Evolutionary conservation across 2,329 filamentous ascomycete genomes (phyloP), one percentile per base, ranked within the genome.

Genomic region (Orbilia quercus): DNA sequence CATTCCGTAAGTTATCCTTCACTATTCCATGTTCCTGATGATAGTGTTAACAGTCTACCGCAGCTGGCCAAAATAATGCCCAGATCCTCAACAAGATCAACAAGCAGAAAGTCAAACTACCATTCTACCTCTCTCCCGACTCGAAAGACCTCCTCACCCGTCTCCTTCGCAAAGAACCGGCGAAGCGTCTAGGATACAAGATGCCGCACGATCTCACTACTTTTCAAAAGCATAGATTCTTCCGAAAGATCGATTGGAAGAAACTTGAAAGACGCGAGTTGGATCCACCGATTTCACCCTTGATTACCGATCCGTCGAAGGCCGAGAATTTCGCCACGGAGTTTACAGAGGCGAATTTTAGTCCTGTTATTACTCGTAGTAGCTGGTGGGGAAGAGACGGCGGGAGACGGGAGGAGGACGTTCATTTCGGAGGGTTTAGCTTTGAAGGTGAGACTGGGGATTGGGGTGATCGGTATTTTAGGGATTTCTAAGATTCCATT

Each of bases 1-100:
- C 96, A 0, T 99, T 73, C 98, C 82, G 62, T 75, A 65, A 23
- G 69, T 65, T 25, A 22, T 4, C 28, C 40, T 16, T 31, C 18
- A 7, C 18, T 31, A 6, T 36, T 69, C 44, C 20, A 16, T n/a
- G 20, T n/a, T n/a, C 18, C 28, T 51, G 16, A 22, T 38, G 1
- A 14, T 34, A 12, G 48, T 20, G 34, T 57, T 69, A 44, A 69
- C 88, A 88, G 4, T 36, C 16, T 1, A 16, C 20, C 12, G 7
- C n/a, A 74, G 70, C 70, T 23, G 95, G 91, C 45, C 89, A 89
- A 80, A 98, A 97, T 82, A 89, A 96, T 80, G 89, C 91, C 79
- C 98, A 96, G 84, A 93, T 97, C 75, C 92, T 96, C 81, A 90
- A 97, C 78, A 96, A 95, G 80, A 99, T 99, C 78, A 84, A 96